Evolutionary conservation across 2,329 filamentous ascomycete species (phyloP), one percentile per base, ranked within the genome.

Genomic region (Zalaria obscura): DNA sequence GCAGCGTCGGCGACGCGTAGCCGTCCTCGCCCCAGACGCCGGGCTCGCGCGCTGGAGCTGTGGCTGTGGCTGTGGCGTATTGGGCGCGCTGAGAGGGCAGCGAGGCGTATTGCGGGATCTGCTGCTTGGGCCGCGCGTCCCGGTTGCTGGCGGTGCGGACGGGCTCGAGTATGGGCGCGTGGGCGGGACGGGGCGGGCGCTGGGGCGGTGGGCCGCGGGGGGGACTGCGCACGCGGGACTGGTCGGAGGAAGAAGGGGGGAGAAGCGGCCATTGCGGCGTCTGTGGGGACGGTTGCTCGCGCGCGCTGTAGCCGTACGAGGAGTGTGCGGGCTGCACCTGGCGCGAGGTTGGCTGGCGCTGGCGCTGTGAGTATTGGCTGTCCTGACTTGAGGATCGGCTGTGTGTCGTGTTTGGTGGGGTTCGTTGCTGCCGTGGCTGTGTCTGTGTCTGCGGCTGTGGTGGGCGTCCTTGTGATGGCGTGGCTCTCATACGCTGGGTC

Each of bases 1-100:
- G 45, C 4, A 52, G 56, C 4, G 46, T 49, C 5, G 59, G 56
- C 10, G 59, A 61, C 11, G 59, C 37, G 35, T 46, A 41, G 8
- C 41, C 43, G 31, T 43, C 37, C 8, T 42, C 39, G 37, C 43
- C 40, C 25, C 43, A 44, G 5, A 28, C 41, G 26, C 38, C 39
- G 26, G 43, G 34, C 7, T 37, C 41, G 29, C 35, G 40, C 7
- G 18, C 18, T 18, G 18, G 18, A 18, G 18, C 18, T 18, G 18
- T 48, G 39, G 29, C 29, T 32, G n/a, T 32, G 7, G 29, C 29
- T n/a, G 29, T 32, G 29, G 39, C 33, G 34, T 36, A 29, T 10
- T 36, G 38, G n/a, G 29, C 7, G n/a, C n/a, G 7, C n/a, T 35
- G 27, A 29, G 18, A 18, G 18, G 18, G 18, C 18, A 18, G 18